Conservation (phyloP, 768 basidiomycete species). For the Boletus vermiculosoides region DNA sequence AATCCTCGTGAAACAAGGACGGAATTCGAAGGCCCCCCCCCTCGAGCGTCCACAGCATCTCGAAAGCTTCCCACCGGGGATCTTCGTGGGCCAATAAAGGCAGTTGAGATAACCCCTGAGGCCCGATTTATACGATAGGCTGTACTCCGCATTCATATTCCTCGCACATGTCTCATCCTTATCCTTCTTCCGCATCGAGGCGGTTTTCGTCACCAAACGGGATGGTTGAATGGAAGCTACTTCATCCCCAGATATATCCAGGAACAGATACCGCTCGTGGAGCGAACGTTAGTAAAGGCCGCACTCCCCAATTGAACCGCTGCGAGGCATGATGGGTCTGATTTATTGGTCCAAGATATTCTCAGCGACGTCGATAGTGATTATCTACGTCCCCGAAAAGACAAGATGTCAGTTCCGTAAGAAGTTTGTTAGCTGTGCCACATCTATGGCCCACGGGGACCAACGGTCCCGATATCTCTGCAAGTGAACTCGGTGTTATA, state of each 20-base stretch:
- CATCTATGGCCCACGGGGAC: not conserved
- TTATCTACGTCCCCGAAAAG: not conserved
- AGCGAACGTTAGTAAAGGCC: not conserved
- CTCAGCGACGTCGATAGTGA: not conserved
- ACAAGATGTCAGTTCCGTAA: not conserved
- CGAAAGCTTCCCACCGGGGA: not conserved
- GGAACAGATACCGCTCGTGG: not conserved
- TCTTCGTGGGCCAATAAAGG: slow-evolving; percentile 10
- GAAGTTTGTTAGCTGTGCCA: not conserved
- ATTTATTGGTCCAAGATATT: not conserved
- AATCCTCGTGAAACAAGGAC: not conserved
- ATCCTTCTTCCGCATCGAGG: not conserved
- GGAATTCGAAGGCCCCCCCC: not conserved
- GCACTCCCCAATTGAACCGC: not conserved
- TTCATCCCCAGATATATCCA: not conserved
- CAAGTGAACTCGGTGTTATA: not conserved
- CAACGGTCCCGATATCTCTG: not conserved
- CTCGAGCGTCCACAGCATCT: slow-evolving; percentile 4
- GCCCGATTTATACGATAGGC: not conserved
- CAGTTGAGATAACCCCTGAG: not conserved
- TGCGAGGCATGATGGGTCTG: not conserved
- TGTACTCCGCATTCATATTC: not conserved
- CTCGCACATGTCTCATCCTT: not conserved
- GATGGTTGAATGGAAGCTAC: no score
- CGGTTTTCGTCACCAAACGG: not conserved